Conservation (phyloP, 148 eudicot species). For the Fallopia convolvulus region DNA sequence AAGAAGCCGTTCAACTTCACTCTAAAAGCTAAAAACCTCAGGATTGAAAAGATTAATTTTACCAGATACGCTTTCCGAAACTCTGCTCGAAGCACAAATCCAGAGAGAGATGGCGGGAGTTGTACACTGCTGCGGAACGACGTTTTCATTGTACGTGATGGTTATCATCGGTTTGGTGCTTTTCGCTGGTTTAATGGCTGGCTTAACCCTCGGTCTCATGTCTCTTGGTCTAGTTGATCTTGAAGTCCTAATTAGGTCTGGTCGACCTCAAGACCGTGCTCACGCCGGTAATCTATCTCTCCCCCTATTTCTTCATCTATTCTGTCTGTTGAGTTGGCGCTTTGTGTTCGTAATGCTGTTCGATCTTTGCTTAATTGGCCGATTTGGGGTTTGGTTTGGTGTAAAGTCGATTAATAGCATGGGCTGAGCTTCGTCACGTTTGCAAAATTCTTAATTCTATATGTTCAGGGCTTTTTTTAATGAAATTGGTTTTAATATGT, state of each 20-base stretch:
- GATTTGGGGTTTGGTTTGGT: not conserved
- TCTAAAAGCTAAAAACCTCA: not conserved
- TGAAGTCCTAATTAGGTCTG: slow-evolving; percentile 85
- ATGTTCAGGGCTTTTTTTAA: not conserved
- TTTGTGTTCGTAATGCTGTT: not conserved
- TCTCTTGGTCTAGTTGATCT: slow-evolving; percentile 93
- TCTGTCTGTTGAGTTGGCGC: not conserved
- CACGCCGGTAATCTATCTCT: slow-evolving; percentile 47
- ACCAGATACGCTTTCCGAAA: not conserved
- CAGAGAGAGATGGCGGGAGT: slow-evolving; percentile 36
- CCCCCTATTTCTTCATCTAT: not conserved
- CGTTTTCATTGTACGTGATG: slow-evolving; percentile 37
- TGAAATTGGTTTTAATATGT: not conserved
- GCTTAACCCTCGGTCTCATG: slow-evolving; percentile 89
- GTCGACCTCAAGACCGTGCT: slow-evolving; percentile 72
- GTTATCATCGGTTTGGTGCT: slow-evolving; percentile 44
- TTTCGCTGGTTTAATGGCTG: slow-evolving; percentile 95
- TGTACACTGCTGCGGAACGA: slow-evolving; percentile 42
- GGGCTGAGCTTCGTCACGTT: not conserved
- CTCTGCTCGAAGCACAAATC: not conserved
- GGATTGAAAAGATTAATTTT: not conserved
- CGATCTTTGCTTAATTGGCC: not conserved
- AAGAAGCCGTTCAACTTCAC: not conserved
- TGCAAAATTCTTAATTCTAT: not conserved
- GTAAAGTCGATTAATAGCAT: not conserved